These are phyloP conservation scores for Saksenaea vasiformis DNA, from an alignment of 371 early-diverging fungal genomes.

Conservation along the genomic window DNA sequence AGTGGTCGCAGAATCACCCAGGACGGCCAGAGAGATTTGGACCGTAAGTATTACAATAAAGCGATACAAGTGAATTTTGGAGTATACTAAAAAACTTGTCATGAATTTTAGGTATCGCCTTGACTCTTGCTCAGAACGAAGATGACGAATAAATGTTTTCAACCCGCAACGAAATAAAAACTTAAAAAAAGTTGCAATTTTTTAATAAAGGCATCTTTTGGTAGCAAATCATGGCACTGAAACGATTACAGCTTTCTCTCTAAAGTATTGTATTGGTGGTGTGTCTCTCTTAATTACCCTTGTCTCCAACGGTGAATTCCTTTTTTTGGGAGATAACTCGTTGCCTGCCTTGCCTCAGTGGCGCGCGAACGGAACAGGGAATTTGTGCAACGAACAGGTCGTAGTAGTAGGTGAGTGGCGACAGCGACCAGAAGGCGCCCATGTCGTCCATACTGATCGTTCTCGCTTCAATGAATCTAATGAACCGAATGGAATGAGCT, in stretches of 20 bases:
- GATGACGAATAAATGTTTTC: slow-evolving; percentile 15
- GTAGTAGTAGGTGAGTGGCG: no score
- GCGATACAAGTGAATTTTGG: no score
- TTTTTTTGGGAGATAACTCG: no score
- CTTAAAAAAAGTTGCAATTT: slow-evolving; percentile 2
- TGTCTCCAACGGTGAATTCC: no score
- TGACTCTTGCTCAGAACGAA: slow-evolving; percentile 41
- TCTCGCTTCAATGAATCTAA: no score
- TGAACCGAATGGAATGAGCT: no score
- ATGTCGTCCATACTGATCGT: no score
- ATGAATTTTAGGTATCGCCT: slow-evolving; percentile 44
- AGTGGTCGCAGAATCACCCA: slow-evolving; percentile 80
- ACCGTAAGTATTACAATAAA: slow-evolving; percentile 38
- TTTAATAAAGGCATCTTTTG: slow-evolving; percentile 1
- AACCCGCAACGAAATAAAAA: not conserved
- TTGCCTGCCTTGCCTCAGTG: no score
- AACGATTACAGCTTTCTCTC: not conserved
- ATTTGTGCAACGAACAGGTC: no score
- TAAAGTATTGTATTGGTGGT: not conserved
- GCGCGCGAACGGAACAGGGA: no score
- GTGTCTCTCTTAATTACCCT: not conserved
- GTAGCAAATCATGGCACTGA: not conserved
- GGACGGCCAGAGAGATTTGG: slow-evolving; percentile 80
- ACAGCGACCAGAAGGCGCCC: no score
- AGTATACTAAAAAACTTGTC: not conserved